These are phyloP conservation scores for Hyaloscypha variabilis DNA, from an alignment of 495 filamentous ascomycete genomes.

Conservation along the genomic window DNA sequence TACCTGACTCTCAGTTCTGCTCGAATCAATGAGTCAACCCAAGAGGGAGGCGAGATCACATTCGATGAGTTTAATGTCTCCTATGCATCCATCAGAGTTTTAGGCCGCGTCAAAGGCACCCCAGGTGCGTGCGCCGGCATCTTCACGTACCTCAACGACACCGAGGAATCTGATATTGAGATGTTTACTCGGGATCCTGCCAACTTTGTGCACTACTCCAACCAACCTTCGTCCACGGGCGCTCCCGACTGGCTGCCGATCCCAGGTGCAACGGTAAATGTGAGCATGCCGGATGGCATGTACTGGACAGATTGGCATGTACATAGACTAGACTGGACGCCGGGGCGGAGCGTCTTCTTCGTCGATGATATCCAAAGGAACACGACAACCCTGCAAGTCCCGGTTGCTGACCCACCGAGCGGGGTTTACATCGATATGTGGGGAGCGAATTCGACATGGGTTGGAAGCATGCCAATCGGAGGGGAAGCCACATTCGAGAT, in stretches of 20 bases:
- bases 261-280: neutral
- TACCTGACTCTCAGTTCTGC: neutral
- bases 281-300: conserved; percentile 23
- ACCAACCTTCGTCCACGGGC: conserved; percentile 49
- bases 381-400: neutral
- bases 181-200: conserved; percentile 51
- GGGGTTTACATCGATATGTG: too few relatives aligned
- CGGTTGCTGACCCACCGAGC: neutral
- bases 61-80: conserved; percentile 24
- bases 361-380: conserved; percentile 41
- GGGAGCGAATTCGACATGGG: too few relatives aligned
- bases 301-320: conserved; percentile 44
- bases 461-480: too few relatives aligned
- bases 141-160: conserved; percentile 53
- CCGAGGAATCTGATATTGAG: conserved; percentile 63
- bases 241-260: conserved; percentile 33
- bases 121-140: conserved; percentile 53
- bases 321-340: conserved; percentile 58
- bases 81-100: conserved; percentile 42
- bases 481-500: too few relatives aligned
- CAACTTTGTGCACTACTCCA: conserved; percentile 51
- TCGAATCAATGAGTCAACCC: neutral
- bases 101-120: conserved; percentile 30
- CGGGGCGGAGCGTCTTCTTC: conserved; percentile 49
- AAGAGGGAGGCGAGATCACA: neutral